phyloP scores from a whole-genome alignment of 257 asterid genomes.

The Salvia rosmarinus region DNA sequence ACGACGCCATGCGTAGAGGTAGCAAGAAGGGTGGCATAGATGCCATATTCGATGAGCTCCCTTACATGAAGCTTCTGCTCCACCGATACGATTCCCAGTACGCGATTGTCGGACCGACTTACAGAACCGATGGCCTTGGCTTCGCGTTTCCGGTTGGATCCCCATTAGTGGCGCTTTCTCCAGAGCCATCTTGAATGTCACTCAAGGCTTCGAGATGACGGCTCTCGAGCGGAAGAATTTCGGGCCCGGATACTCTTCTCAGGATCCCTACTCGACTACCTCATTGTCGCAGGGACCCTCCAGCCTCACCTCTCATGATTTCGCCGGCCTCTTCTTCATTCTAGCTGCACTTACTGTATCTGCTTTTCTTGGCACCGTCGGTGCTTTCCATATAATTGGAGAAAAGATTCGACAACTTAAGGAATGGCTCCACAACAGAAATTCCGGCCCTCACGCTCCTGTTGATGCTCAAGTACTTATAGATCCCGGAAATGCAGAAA shows the following conservation, averaged over 20 bases:
- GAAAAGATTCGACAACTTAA: too few species aligned
- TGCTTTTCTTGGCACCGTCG: conserved; percentile 34
- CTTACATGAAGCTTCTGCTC: conserved; percentile 49
- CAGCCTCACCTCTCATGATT: conserved; percentile 41
- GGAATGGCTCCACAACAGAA: too few species aligned
- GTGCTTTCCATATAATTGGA: too few species aligned
- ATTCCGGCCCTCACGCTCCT: too few species aligned
- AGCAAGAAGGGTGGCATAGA: conserved; percentile 51
- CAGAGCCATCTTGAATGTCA: conserved; percentile 51
- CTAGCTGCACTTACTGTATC: conserved; percentile 32
- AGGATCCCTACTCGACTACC: conserved; percentile 34
- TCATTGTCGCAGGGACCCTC: conserved; percentile 38
- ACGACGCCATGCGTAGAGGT: conserved; percentile 47
- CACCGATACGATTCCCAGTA: conserved; percentile 38
- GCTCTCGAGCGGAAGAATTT: conserved; percentile 40
- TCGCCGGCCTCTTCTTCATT: conserved; percentile 56
- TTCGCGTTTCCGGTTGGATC: conserved; percentile 56
- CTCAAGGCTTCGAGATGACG: conserved; percentile 43
- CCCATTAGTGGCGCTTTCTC: conserved; percentile 41
- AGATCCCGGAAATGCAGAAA: not conserved
- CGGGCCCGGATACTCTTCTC: conserved; percentile 49
- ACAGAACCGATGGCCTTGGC: conserved; percentile 53
- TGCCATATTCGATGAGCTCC: conserved; percentile 52
- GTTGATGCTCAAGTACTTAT: too few species aligned
- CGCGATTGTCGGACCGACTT: conserved; percentile 48